phyloP scores from a whole-genome alignment of 2,329 filamentous ascomycete species.

The Amauroascus niger region DNA sequence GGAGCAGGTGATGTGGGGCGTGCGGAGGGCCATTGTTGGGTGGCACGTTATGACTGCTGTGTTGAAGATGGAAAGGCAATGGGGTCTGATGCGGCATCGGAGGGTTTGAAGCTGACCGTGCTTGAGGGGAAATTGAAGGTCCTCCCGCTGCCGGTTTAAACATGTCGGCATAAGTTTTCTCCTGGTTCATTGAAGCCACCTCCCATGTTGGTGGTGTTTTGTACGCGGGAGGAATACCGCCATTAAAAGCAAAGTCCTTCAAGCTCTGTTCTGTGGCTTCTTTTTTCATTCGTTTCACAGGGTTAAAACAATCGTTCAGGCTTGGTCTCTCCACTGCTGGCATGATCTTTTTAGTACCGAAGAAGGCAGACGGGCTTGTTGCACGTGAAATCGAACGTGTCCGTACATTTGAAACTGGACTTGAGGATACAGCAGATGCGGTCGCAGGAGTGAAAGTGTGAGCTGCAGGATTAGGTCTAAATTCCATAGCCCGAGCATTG shows the following conservation, averaged over 20 bases:
- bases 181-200: slow-evolving; percentile 56
- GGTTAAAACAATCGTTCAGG: slow-evolving; percentile 49
- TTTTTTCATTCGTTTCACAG: slow-evolving; percentile 62
- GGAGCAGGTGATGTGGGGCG: slow-evolving; percentile 59
- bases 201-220: slow-evolving; percentile 82
- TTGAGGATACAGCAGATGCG: slow-evolving; percentile 56
- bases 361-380: slow-evolving; percentile 46
- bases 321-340: slow-evolving; percentile 47
- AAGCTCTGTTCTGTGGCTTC: slow-evolving; percentile 43
- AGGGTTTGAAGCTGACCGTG: slow-evolving; percentile 52
- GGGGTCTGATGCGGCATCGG: slow-evolving; percentile 70
- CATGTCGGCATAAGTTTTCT: slow-evolving; percentile 69
- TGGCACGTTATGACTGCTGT: slow-evolving; percentile 57
- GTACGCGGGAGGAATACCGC: slow-evolving; percentile 73
- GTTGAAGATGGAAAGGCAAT: slow-evolving; percentile 71
- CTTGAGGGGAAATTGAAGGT: slow-evolving; percentile 59
- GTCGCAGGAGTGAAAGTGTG: slow-evolving; percentile 65
- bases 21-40: slow-evolving; percentile 65
- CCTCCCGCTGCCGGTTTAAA: slow-evolving; percentile 59
- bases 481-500: slow-evolving; percentile 60
- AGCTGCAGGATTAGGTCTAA: slow-evolving; percentile 74
- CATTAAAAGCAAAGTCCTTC: slow-evolving; percentile 63
- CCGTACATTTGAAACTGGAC: slow-evolving; percentile 56
- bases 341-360: slow-evolving; percentile 62
- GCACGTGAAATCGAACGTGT: slow-evolving; percentile 39